These are phyloP conservation scores for Colletotrichum coccodes DNA, from an alignment of 2,329 filamentous ascomycete genomes.

Conservation along the genomic window DNA sequence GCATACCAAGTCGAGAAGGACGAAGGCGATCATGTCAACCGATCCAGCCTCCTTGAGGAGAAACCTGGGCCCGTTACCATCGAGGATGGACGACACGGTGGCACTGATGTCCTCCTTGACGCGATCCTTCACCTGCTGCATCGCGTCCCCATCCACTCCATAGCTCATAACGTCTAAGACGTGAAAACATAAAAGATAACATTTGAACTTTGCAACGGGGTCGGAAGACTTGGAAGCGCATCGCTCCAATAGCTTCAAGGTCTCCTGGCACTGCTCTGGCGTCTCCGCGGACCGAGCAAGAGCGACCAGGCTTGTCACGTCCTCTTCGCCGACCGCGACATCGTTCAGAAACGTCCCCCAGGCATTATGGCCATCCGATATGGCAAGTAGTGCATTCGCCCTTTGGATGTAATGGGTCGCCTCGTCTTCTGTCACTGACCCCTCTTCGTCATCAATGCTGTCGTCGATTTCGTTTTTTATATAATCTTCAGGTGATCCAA, in stretches of 20 bases:
- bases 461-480: not conserved
- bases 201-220: not conserved
- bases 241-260: not conserved
- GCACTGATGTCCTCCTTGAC: not conserved
- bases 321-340: not conserved
- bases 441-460: not conserved
- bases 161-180: not conserved
- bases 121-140: not conserved
- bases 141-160: not conserved
- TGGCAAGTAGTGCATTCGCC: not conserved
- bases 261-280: not conserved
- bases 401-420: not conserved
- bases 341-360: not conserved
- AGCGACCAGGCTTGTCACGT: not conserved
- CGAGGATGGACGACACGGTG: not conserved
- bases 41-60: not conserved
- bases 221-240: not conserved
- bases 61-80: not conserved
- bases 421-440: not conserved
- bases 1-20: not conserved
- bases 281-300: conserved; percentile 13
- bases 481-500: not conserved
- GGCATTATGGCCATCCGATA: not conserved
- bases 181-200: not conserved
- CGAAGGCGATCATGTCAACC: not conserved